These are phyloP conservation scores for Spiromastix sp. DNA, from an alignment of 2,329 filamentous ascomycete species.

Conservation along the genomic window DNA sequence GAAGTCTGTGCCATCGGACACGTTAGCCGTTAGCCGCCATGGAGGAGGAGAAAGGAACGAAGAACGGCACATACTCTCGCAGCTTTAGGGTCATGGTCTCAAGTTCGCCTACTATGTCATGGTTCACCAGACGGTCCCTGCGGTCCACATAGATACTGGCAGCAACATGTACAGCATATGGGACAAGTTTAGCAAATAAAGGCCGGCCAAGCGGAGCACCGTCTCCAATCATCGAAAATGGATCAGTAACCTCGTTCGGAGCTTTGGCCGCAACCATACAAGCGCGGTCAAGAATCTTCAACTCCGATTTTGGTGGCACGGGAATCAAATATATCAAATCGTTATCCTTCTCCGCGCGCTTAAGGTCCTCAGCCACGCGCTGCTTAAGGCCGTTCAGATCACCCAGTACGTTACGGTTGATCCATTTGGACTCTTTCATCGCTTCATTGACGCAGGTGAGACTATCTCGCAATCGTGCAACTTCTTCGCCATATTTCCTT, in stretches of 20 bases:
- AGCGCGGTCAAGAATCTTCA: conserved; percentile 75
- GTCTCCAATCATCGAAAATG: conserved; percentile 69
- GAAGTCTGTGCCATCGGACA: conserved; percentile 36
- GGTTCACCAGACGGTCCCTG: conserved; percentile 80
- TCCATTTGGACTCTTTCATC: conserved; percentile 69
- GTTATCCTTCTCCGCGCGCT: conserved; percentile 90
- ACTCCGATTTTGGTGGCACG: conserved; percentile 78
- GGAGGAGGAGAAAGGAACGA: not conserved
- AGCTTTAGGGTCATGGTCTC: conserved; percentile 71
- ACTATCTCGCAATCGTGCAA: conserved; percentile 74
- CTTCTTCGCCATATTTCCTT: conserved; percentile 88
- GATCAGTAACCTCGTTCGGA: conserved; percentile 72
- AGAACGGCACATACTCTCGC: conserved; percentile 47
- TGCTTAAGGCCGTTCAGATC: conserved; percentile 77
- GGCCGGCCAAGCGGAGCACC: conserved; percentile 71
- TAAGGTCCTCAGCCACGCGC: conserved; percentile 75
- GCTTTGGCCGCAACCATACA: conserved; percentile 75
- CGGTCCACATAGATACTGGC: conserved; percentile 92
- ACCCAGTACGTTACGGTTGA: conserved; percentile 69
- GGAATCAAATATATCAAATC: conserved; percentile 84
- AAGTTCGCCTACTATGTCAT: conserved; percentile 73
- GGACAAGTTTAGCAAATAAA: conserved; percentile 82
- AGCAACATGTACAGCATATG: conserved; percentile 89
- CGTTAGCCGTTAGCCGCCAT: conserved; percentile 8
- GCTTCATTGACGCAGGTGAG: conserved; percentile 75